A percentile compares a stretch with the other conserved stretches of the same genome.
These are phyloP conservation scores for Ampelocalamus luodianensis DNA, from an alignment of 176 grass and related monocot genomes.

Conservation along the genomic window DNA sequence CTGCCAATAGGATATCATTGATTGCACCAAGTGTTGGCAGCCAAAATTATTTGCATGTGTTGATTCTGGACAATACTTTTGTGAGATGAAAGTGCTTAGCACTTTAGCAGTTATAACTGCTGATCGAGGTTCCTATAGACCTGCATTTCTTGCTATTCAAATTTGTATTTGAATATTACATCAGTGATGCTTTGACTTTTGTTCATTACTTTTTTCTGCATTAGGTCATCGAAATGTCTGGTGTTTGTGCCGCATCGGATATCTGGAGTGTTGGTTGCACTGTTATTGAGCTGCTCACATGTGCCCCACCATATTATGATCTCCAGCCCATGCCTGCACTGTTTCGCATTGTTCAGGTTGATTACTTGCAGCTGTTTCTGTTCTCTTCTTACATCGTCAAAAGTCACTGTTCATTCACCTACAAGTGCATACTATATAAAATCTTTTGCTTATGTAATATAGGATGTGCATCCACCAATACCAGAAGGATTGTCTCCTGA, in stretches of 20 bases:
- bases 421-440: constrained; percentile 10
- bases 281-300: constrained; percentile 95
- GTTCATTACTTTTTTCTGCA: constrained; percentile 24
- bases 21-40: constrained; percentile 18
- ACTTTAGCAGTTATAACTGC: constrained; percentile 16
- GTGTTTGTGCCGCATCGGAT: constrained; percentile 96
- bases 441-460: constrained; percentile 29
- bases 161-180: neutral
- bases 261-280: constrained; percentile 99
- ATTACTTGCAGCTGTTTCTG: constrained; percentile 31
- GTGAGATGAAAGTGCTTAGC: neutral
- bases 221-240: constrained; percentile 99
- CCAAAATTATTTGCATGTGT: constrained; percentile 25
- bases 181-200: constrained; percentile 10
- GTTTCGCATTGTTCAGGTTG: constrained; percentile 97
- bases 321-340: constrained; percentile 99
- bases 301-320: constrained; percentile 96
- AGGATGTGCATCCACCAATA: constrained; percentile 98
- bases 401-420: constrained; percentile 3
- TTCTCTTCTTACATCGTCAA: constrained; percentile 4
- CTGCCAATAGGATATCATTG: constrained; percentile 3
- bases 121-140: neutral
- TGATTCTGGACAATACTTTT: neutral
- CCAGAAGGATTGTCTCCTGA: constrained; percentile 92
- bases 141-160: neutral